Conservation (phyloP, 768 basidiomycete genomes). For the Astraeus odoratus region DNA sequence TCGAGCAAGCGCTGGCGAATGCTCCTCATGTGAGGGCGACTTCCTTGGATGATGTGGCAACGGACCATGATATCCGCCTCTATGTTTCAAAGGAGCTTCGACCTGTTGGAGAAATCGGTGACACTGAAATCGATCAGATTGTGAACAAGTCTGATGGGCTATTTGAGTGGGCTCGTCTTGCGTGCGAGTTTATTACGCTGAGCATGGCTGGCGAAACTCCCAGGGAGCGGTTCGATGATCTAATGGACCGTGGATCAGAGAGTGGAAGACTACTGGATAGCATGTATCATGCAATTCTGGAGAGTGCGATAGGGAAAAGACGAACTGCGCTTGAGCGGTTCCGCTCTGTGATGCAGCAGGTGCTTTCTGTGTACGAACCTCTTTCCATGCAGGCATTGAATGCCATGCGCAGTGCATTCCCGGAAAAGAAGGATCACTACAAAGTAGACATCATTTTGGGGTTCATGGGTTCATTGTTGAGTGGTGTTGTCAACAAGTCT, state of each 20-base stretch:
- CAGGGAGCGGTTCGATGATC: background rate
- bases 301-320: no score
- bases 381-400: background rate
- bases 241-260: background rate
- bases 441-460: no score
- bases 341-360: background rate
- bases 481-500: background rate
- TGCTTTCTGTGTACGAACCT: background rate
- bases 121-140: background rate
- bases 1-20: background rate
- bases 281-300: background rate
- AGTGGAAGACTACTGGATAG: background rate
- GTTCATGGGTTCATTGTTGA: no score
- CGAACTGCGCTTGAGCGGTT: background rate
- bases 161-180: slow-evolving; percentile 1
- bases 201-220: background rate
- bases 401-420: background rate
- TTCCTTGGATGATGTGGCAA: background rate
- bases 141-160: background rate
- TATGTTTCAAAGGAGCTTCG: background rate
- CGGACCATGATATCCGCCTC: background rate
- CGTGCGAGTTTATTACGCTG: slow-evolving; percentile 2
- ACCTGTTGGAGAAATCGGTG: background rate
- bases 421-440: background rate
- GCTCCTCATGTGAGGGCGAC: background rate